phyloP scores from a whole-genome alignment of 2,329 filamentous ascomycete species.

The Sphaerostilbella broomeana region DNA sequence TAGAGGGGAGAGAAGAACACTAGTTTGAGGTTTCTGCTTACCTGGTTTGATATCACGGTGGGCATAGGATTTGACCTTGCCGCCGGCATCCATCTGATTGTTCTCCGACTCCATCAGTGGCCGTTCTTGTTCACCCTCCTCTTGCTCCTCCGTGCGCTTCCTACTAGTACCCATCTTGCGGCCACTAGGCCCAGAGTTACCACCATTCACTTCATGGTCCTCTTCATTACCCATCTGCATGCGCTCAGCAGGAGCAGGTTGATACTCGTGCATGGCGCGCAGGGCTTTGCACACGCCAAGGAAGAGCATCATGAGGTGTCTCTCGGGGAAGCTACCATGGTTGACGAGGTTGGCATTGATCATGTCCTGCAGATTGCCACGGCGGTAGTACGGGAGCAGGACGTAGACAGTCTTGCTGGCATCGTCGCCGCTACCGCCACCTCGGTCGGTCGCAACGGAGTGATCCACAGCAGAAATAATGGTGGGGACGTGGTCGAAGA shows the following conservation, averaged over 20 bases:
- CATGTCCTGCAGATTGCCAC: conserved; percentile 93
- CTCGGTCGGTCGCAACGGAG: conserved; percentile 68
- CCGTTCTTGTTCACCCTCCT: conserved; percentile 69
- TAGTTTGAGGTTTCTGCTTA: conserved; percentile 34
- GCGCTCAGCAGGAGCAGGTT: conserved; percentile 38
- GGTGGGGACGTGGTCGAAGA: conserved; percentile 75
- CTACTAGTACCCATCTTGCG: conserved; percentile 28
- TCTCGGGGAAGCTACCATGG: conserved; percentile 82
- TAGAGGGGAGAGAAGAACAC: not conserved
- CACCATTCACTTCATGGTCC: conserved; percentile 31
- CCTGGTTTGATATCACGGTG: conserved; percentile 97
- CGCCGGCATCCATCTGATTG: conserved; percentile 51
- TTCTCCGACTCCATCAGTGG: conserved; percentile 78
- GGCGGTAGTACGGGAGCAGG: conserved; percentile 86
- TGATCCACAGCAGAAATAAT: conserved; percentile 86
- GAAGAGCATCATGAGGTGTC: conserved; percentile 81
- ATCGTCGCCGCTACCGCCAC: conserved; percentile 52
- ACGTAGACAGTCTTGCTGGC: conserved; percentile 91
- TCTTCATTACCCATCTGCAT: conserved; percentile 47
- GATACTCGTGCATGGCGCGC: conserved; percentile 86
- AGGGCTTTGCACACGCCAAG: conserved; percentile 85
- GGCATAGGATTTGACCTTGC: conserved; percentile 69
- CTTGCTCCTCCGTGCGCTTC: conserved; percentile 53
- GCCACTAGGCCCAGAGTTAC: conserved; percentile 16
- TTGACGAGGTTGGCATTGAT: conserved; percentile 99